Evolutionary conservation across 2,329 filamentous ascomycete species (phyloP), one percentile per base, ranked within the genome.

Genomic region (Tolypocladium capitatum): DNA sequence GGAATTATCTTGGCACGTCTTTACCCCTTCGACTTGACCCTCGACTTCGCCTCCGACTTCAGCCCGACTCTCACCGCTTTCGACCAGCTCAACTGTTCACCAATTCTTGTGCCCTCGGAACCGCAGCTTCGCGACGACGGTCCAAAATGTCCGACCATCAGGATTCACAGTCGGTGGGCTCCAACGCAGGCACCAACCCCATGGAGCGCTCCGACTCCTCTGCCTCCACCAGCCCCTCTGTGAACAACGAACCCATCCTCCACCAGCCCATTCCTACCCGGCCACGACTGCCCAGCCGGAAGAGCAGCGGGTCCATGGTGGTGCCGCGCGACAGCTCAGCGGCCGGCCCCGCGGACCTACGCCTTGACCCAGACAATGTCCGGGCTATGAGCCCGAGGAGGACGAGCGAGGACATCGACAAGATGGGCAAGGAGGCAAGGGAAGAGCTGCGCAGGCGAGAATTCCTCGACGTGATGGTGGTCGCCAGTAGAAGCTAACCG

Each of bases 341-440:
- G 50, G 80, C 87, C 51, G 84, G 86, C 54, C 78, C 86, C 33
- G 70, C 83, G 51, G 82, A 53, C 78, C 84, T 52, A n/a, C n/a
- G 76, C 86, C 53, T 86, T 89, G 56, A 87, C 27, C 84, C 89
- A 24, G 85, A 88, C 63, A 90, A 96, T 64, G 90, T 92, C 52
- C 75, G 91, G 59, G 86, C 88, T 51, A 97, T 98, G 91, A 96
- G 90, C 63, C 91, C 91, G 2, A 75, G 91, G 56, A 74, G 91
- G 58, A 95, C 88, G 54, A 94, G 84, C 58, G 88, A 92, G 60
- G 91, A 97, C 62, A 78, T 96, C 47, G 86, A 95, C 65, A 83
- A 82, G 61, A 77, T 97, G 64, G 85, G 89, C 56, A 82, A 86
- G 58, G 86, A 91, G 60, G 88, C 90, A 34, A 74, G 90, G 48